Evolutionary conservation across 2,329 filamentous ascomycete species (phyloP).

Genomic region (Cladosporium sp.): DNA sequence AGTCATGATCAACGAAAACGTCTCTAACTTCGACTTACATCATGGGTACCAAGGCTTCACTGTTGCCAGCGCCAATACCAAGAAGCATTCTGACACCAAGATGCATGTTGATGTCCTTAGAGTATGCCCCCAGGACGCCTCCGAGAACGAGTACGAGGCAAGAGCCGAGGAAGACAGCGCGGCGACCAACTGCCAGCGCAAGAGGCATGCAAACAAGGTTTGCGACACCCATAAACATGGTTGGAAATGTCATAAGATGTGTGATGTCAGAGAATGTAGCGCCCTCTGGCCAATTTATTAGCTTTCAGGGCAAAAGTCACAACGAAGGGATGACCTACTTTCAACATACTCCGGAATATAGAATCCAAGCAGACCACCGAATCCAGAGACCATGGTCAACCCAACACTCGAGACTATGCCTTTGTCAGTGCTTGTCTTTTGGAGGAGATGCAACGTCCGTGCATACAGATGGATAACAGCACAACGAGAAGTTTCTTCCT

Average conservation of each 20-base stretch:
- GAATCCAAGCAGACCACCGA: slow-evolving; percentile 39
- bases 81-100: slow-evolving; percentile 29
- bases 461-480: slow-evolving; percentile 27
- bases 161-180: slow-evolving; percentile 30
- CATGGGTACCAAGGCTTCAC: slow-evolving; percentile 24
- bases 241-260: slow-evolving; percentile 31
- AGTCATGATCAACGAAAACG: not conserved
- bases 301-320: too few species aligned
- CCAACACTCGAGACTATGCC: slow-evolving; percentile 37
- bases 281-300: slow-evolving; percentile 20
- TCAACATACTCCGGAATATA: slow-evolving; percentile 39
- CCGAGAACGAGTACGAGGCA: slow-evolving; percentile 26
- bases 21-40: slow-evolving; percentile 9
- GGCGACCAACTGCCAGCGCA: slow-evolving; percentile 31
- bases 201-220: slow-evolving; percentile 35
- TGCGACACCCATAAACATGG: slow-evolving; percentile 26
- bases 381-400: slow-evolving; percentile 38
- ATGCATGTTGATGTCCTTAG: slow-evolving; percentile 22
- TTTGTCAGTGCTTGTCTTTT: not conserved
- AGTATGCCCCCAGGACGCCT: slow-evolving; percentile 24
- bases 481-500: slow-evolving; percentile 29
- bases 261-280: slow-evolving; percentile 39
- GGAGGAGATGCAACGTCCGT: not conserved
- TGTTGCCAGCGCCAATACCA: slow-evolving; percentile 28
- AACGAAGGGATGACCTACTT: slow-evolving; percentile 4